Base-by-base conservation (phyloP, 345 rosid genomes). In the Citrus mangshanensis region DNA sequence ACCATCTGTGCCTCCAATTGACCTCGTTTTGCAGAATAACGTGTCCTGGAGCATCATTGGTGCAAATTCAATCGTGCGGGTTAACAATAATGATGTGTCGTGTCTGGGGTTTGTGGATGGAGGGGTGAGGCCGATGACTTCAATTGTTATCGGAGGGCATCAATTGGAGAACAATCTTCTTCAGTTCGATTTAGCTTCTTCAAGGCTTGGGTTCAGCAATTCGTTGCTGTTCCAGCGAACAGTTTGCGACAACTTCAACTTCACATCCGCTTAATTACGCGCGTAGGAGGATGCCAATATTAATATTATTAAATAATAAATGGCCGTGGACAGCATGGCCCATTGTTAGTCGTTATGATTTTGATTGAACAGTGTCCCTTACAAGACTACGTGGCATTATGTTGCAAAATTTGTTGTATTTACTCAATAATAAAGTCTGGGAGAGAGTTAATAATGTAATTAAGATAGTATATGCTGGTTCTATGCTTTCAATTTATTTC, bases 101-200 rank as follows among this genome's bases (percentile, higher is more conserved):
- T 73, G 78, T 38, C 34, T 79, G 2, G 80, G 80, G 13, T 69
- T 78, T 34, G 58, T 78, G 22, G 68, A 83, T 22, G 86, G 83
- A 12, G 81, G 83, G 2, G 70, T 58, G 27, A 40, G 73, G 55
- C 80, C 81, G 0, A 68, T 62, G 54, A 80, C 81, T 34, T 77
- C 83, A 6, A 72, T 81, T 30, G 82, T 79, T 2, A 68, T 81
- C 6, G 82, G 84, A 22, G 81, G 78, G 65, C 70, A 76, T 55
- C 82, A 78, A 19, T 69, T 81, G 75, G 80, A 84, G 70, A 49
- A 83, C 51, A 83, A 80, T 68, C 81, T 83, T 54, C 55, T 80
- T 19, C 81, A 75, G 78, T 79, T 83, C 59, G 86, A 83, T 80
- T 65, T 80, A 21, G 83, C 83, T 6, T n/a, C 56, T 73, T 77